Base-by-base conservation (phyloP, 23 red algal species). In the Agarophyton chilense region DNA sequence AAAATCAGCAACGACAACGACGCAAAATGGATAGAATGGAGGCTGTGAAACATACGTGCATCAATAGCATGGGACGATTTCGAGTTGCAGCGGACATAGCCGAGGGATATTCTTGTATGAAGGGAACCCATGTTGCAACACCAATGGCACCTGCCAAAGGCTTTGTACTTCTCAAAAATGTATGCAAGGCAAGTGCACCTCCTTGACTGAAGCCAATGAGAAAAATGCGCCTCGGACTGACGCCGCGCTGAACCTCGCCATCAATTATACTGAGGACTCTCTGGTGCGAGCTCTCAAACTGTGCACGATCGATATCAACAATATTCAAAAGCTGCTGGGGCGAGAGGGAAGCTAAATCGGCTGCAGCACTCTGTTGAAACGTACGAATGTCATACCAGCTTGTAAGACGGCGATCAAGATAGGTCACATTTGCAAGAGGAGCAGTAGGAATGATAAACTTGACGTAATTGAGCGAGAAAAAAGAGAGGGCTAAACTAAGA, bases 361-460 rank as follows among this genome's bases (percentile, higher is more conserved):
- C 68, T 6, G 68, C 68, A 8, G 41, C 68, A 2, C 60, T 74
- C 26, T 66, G 60, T 38, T 47, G 13, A 21, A 89, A 77, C 17
- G 52, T 32, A 5, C 36, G 32, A 32, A 98, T 84, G 53, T 98
- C 95, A 74, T 74, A 91, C 95, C 95, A 98, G 14, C 78, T 58
- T 14, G 54, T 84, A 33, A 90, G 50, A 1, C 2, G 42, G 0
- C 49, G 47, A 28, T 89, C 81, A 10, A 87, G 72, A n/a, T 83
- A 82, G 18, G 87, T 71, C 11, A 89, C 92, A 16, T 51, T 32
- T 0, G 50, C 40, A 40, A 56, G 46, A 0, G 85, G 79, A 28
- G 95, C 95, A 38, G 90, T 92, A 0, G 95, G 95, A 28, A 98
- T 82, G 41, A 98, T 74, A 39, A 92, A 88, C 49, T 91, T 91